Percentiles rank a stretch among this genome's conserved stretches.
These are phyloP conservation scores for Croton setiger DNA, from an alignment of 441 rosid species.

Conservation along the genomic window DNA sequence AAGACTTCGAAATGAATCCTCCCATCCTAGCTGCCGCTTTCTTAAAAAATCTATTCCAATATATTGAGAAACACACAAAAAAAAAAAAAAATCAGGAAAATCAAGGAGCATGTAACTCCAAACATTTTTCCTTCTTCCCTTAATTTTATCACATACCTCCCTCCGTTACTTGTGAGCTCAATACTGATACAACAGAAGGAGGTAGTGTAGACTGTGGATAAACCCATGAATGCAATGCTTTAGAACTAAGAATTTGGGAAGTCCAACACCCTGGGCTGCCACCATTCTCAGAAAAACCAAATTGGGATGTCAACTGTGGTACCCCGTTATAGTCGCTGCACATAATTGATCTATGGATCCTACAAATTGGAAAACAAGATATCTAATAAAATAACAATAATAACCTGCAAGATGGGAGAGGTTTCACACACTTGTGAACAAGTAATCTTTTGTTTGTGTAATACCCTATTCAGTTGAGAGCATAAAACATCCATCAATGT, in stretches of 20 bases:
- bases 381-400: slow-evolving; percentile 14
- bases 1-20: slow-evolving; percentile 89
- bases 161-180: slow-evolving; percentile 48
- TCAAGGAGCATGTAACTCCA: neutral
- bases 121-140: slow-evolving; percentile 11
- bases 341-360: slow-evolving; percentile 70
- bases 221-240: slow-evolving; percentile 85
- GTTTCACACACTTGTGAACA: neutral
- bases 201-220: slow-evolving; percentile 89
- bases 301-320: slow-evolving; percentile 36
- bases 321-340: slow-evolving; percentile 45
- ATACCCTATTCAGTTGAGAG: neutral
- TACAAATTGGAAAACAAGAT: slow-evolving; percentile 30
- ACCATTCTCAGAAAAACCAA: slow-evolving; percentile 35
- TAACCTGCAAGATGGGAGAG: neutral
- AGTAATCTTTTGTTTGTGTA: neutral
- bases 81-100: slow-evolving; percentile 1
- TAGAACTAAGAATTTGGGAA: slow-evolving; percentile 41
- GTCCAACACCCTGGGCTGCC: slow-evolving; percentile 34
- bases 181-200: slow-evolving; percentile 59
- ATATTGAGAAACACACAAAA: slow-evolving; percentile 27
- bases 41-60: slow-evolving; percentile 65
- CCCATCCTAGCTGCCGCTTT: slow-evolving; percentile 73
- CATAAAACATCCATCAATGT: neutral
- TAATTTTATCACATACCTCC: slow-evolving; percentile 58